Evolutionary conservation across 2,329 filamentous ascomycete genomes (phyloP).

Genomic region (Blastomyces silverae): DNA sequence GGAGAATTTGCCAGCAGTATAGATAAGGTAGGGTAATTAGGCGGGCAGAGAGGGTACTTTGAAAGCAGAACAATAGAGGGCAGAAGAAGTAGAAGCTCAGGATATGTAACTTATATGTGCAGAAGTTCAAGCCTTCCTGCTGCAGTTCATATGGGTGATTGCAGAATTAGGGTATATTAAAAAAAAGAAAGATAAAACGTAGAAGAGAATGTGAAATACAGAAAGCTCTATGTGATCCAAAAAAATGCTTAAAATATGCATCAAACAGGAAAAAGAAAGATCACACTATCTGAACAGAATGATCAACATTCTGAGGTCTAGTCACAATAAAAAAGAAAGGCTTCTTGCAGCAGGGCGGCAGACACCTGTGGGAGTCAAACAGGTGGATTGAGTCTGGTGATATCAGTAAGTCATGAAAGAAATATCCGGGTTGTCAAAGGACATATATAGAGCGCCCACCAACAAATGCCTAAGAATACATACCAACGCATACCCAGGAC

Average conservation of each 20-base stretch:
- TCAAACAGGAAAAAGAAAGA: background rate
- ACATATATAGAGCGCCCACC: background rate
- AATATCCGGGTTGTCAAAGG: background rate
- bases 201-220: background rate
- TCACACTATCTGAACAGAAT: background rate
- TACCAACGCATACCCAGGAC: background rate
- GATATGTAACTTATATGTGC: background rate
- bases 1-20: background rate
- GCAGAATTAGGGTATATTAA: background rate
- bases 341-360: slow-evolving; percentile 5
- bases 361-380: background rate
- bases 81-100: background rate
- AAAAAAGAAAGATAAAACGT: background rate
- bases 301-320: slow-evolving; percentile 6
- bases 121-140: background rate
- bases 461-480: background rate
- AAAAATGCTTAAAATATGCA: background rate
- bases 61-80: background rate
- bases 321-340: slow-evolving; percentile 8
- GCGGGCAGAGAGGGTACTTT: no score
- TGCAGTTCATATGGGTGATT: background rate
- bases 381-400: slow-evolving; percentile 8
- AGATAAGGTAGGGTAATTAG: background rate
- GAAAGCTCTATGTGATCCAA: background rate
- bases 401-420: background rate